Base-by-base conservation (phyloP, 2,329 filamentous ascomycete species). In the Seiridium cupressi region DNA sequence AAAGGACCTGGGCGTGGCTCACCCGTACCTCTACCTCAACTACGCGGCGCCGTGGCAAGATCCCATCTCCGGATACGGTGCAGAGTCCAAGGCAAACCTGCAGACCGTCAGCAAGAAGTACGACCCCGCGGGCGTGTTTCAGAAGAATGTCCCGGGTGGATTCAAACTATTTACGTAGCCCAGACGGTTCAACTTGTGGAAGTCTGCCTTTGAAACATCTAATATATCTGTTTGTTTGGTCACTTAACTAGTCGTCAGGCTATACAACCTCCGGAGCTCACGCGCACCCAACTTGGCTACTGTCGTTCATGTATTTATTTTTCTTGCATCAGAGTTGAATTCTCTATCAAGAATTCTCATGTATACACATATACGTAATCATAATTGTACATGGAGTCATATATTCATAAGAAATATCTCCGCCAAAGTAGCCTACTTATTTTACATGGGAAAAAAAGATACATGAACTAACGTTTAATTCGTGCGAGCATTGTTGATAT, bases 31-130 rank as follows among this genome's bases (percentile, higher is more conserved):
- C 26, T 67, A 68, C 36, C 47, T 66, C 9, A 55, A 64, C 51
- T 69, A 68, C 13, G 67, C 65, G 3, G 66, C 61, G 9, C 60
- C 63, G 31, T 64, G 64, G 61, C 66, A 69, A 62, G 57, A 66
- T 9, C 57, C 60, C 8, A 64, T 68, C 5, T 9, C 46, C 32
- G 59, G 62, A n/a, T 69, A 68, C 18, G 63, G 66, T 13, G 56
- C 46, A 10, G 13, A 31, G n/a, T 11, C 46, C 6, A 48, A 48
- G 18, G 11, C 26, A 2, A 10, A 10, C 46, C 26, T 44, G 46
- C 46, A 48, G 18, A 48, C 46, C 7, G 46, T 48, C 7, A 48
- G 46, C n/a, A 31, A 48, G n/a, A 7, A 18, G 26, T 48, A 48
- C 46, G 46, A 48, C 6, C 46, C n/a, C 8, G n/a, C 46, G 46